Percentiles rank a stretch among this genome's conserved stretches.
These are phyloP conservation scores for Apiospora kogelbergensis DNA, from an alignment of 2,329 filamentous ascomycete species.

Conservation along the genomic window DNA sequence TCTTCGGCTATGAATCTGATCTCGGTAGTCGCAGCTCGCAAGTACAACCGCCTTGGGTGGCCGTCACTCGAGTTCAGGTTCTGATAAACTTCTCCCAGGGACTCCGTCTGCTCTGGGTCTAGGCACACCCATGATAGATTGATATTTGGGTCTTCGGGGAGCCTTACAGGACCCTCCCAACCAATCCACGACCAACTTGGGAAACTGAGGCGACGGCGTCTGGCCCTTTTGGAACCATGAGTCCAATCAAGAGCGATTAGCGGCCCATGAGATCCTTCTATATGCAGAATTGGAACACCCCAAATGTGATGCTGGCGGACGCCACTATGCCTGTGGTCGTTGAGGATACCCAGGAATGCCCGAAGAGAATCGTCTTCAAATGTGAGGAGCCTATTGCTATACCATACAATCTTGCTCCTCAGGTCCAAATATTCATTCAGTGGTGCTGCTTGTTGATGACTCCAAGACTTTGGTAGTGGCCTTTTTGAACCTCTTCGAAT, in stretches of 20 bases:
- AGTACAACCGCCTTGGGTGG: neutral
- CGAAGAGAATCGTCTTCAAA: neutral
- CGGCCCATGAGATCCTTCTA: neutral
- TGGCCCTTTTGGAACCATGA: neutral
- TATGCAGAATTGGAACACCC: neutral
- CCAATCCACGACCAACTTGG: neutral
- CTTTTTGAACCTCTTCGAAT: neutral
- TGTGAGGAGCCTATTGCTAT: neutral
- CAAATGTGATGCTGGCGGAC: neutral
- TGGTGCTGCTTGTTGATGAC: no score
- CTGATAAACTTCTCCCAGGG: neutral
- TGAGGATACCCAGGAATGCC: neutral
- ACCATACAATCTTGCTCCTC: accelerated
- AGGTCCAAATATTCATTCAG: neutral
- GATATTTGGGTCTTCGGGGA: neutral
- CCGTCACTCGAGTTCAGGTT: neutral
- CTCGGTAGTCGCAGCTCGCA: neutral
- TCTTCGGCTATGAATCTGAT: neutral
- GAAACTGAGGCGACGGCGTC: neutral
- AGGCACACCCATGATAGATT: neutral
- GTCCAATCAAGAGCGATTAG: neutral
- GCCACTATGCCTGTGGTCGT: neutral
- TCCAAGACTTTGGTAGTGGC: no score
- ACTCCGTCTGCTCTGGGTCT: neutral
- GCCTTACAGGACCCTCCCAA: neutral